phyloP scores from a whole-genome alignment of 306 rosid genomes.

The Quercus mongolica region DNA sequence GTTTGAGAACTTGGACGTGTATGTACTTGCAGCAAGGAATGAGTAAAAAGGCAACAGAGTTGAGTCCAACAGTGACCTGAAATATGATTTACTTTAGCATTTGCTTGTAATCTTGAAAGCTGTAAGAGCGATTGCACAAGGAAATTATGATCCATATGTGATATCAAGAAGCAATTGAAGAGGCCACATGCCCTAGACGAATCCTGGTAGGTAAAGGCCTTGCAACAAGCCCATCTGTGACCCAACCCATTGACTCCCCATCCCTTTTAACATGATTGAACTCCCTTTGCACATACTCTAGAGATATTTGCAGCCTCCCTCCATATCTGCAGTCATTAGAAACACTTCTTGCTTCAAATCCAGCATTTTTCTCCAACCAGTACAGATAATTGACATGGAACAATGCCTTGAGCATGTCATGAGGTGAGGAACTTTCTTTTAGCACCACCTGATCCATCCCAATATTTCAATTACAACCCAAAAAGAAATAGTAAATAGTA shows the following conservation, averaged over 20 bases:
- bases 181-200: conserved; percentile 25
- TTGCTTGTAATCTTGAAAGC: conserved; percentile 11
- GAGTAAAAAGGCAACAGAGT: background rate
- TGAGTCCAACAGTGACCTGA: conserved; percentile 2
- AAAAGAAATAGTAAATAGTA: background rate
- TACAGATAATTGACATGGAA: conserved; percentile 80
- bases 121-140: conserved; percentile 16
- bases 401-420: conserved; percentile 89
- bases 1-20: background rate
- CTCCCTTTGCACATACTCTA: conserved; percentile 75
- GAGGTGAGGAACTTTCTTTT: conserved; percentile 66
- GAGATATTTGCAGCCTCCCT: conserved; percentile 72
- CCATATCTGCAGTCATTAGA: conserved; percentile 65
- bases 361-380: conserved; percentile 87
- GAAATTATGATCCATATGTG: conserved; percentile 12
- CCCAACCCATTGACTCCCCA: conserved; percentile 73
- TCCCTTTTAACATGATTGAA: conserved; percentile 68
- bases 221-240: conserved; percentile 76
- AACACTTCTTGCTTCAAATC: conserved; percentile 53
- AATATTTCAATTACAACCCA: conserved; percentile 15
- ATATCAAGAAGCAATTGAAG: conserved; percentile 27
- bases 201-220: conserved; percentile 78
- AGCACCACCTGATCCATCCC: conserved; percentile 69
- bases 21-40: conserved; percentile 18
- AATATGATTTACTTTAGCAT: background rate